Evolutionary conservation across 2,329 filamentous ascomycete genomes (phyloP), one percentile per base, ranked within the genome.

Genomic region (Fusarium mangiferae): DNA sequence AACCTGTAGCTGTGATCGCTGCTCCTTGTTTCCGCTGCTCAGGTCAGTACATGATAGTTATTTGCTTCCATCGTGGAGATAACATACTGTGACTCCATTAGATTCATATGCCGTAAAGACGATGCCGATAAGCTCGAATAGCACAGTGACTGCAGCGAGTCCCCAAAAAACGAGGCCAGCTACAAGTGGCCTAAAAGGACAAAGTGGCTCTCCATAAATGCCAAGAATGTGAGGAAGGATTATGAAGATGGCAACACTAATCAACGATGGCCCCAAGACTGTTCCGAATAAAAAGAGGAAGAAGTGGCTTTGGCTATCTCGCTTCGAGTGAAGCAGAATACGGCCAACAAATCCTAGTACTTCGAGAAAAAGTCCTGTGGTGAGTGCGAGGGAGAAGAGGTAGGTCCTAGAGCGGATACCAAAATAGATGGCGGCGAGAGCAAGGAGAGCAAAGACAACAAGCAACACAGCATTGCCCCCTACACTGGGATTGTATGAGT

Each of bases 301-400:
- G 69, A 87, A 87, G 65, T 79, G 82, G 7, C 78, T 76, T 54
- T 80, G 79, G 66, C 78, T 82, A 44, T 79, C 78, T 14, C 77
- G 75, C 35, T 81, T 73, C 13, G 74, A 77, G 46, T 81, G 80
- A 18, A 88, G 81, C 36, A 88, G 75, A 12, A 88, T 62, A 42
- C 85, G 83, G 8, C 85, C 86, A 20, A 83, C 78, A 68, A 88
- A 88, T 20, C 86, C 86, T 48, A 87, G 42, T 13, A 85, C 78
- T 66, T 87, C 85, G 13, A 87, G 68, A 11, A 83, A 67, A 20
- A 87, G 78, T 5, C 86, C 86, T 0, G 80, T 79, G 6, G 82
- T 78, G 59, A 88, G 72, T 6, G 80, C 76, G 4, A 80, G 78
- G 5, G 85, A 80, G 78, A 87, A 87, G 9, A 83, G 61, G 1